Percentiles rank a stretch among this genome's conserved stretches.
These are phyloP conservation scores for Cladosporium sp. DNA, from an alignment of 2,329 filamentous ascomycete genomes.

Conservation along the genomic window DNA sequence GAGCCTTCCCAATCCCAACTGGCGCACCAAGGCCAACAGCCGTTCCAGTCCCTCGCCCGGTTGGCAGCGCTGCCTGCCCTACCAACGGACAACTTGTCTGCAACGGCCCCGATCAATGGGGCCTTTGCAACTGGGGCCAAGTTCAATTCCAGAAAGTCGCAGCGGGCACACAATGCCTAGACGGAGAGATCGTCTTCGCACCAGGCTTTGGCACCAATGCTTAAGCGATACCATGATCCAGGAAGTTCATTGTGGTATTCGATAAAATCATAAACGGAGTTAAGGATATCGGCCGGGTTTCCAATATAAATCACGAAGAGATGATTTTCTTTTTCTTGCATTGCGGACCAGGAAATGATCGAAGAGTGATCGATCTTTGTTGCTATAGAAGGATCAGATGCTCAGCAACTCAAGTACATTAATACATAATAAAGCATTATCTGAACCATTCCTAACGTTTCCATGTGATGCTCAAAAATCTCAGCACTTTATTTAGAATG, in stretches of 20 bases:
- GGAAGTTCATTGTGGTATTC: background rate
- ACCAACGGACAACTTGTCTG: conserved; percentile 40
- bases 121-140: conserved; percentile 46
- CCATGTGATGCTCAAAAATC: too few species aligned
- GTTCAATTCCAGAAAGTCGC: conserved; percentile 44
- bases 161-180: conserved; percentile 43
- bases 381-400: background rate
- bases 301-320: background rate
- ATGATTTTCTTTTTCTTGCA: background rate
- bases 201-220: conserved; percentile 11
- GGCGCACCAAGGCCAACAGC: conserved; percentile 1
- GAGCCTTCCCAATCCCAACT: background rate
- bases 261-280: background rate
- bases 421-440: background rate
- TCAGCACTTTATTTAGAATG: too few species aligned
- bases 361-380: background rate
- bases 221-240: background rate
- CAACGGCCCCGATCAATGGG: conserved; percentile 44
- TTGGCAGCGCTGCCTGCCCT: conserved; percentile 28
- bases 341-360: background rate
- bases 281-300: background rate
- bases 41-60: conserved; percentile 6
- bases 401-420: background rate
- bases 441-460: too few species aligned
- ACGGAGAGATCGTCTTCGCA: conserved; percentile 24